Conservation (phyloP, 192 early-diverging fungal genomes). For the Podila clonocystis region DNA sequence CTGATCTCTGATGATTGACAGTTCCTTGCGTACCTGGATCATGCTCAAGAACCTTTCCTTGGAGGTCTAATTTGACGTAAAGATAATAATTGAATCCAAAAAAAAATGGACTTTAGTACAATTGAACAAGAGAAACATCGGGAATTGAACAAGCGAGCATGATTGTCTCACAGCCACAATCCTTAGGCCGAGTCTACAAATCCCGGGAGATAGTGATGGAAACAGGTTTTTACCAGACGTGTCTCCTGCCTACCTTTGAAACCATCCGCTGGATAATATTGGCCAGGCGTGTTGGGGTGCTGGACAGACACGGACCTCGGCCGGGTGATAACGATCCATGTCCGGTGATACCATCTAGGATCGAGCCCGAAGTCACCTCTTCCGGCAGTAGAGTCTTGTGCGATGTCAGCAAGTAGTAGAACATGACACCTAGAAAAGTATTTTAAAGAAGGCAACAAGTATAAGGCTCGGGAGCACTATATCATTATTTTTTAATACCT, state of each 20-base stretch:
- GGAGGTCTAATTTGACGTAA: constrained; percentile 3
- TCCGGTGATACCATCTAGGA: constrained; percentile 12
- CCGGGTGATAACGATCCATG: background rate
- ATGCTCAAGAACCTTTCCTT: constrained; percentile 47
- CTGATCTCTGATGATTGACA: constrained; percentile 29
- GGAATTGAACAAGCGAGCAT: too few relatives aligned
- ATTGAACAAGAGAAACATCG: constrained; percentile 1
- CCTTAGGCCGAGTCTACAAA: too few relatives aligned
- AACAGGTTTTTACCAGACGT: background rate
- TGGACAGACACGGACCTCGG: constrained; percentile 5
- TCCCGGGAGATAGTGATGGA: too few relatives aligned
- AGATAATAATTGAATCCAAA: background rate
- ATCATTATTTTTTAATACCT: too few relatives aligned
- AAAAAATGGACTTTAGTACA: background rate
- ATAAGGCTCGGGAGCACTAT: too few relatives aligned
- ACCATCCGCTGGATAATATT: constrained; percentile 44
- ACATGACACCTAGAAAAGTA: constrained; percentile 30
- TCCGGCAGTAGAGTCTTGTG: constrained; percentile 17
- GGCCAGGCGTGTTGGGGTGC: constrained; percentile 19
- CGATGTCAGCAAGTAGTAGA: constrained; percentile 36
- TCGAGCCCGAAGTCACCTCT: constrained; percentile 12
- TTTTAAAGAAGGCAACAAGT: background rate
- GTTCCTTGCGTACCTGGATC: constrained; percentile 37
- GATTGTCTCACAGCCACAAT: too few relatives aligned
- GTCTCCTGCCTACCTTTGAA: constrained; percentile 16